phyloP scores from a whole-genome alignment of 2,329 filamentous ascomycete genomes.

The Paraconiothyrium sp. region DNA sequence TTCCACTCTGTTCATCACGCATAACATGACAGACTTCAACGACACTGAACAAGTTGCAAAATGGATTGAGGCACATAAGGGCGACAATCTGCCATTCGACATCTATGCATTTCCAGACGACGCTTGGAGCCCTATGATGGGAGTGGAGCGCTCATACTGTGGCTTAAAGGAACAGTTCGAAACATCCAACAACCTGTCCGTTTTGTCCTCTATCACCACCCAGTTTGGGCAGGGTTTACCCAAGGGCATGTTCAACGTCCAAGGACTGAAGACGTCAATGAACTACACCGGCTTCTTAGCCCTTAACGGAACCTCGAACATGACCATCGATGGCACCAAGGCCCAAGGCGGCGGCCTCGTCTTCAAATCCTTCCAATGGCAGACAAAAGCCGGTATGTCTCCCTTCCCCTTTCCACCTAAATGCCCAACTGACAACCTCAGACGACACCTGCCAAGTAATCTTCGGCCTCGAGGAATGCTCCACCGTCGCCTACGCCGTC shows the following conservation, averaged over 20 bases:
- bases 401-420: slow-evolving; percentile 12
- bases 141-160: slow-evolving; percentile 83
- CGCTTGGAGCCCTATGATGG: slow-evolving; percentile 65
- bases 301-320: slow-evolving; percentile 63
- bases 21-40: slow-evolving; percentile 69
- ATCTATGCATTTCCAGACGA: slow-evolving; percentile 78
- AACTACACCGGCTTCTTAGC: slow-evolving; percentile 79
- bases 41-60: slow-evolving; percentile 60
- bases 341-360: slow-evolving; percentile 80
- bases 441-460: slow-evolving; percentile 86
- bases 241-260: slow-evolving; percentile 89
- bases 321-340: slow-evolving; percentile 53
- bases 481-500: slow-evolving; percentile 88
- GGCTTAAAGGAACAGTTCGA: slow-evolving; percentile 75
- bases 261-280: slow-evolving; percentile 75
- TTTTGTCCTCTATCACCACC: slow-evolving; percentile 74
- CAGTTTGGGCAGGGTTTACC: slow-evolving; percentile 68
- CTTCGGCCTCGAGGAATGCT: slow-evolving; percentile 88
- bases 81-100: slow-evolving; percentile 63
- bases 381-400: slow-evolving; percentile 76
- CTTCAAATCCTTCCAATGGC: slow-evolving; percentile 76
- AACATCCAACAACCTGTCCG: slow-evolving; percentile 64
- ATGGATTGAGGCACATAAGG: slow-evolving; percentile 64
- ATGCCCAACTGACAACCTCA: slow-evolving; percentile 39
- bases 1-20: slow-evolving; percentile 81